phyloP scores from a whole-genome alignment of 2,329 filamentous ascomycete genomes.

The Lachnellula suecica region DNA sequence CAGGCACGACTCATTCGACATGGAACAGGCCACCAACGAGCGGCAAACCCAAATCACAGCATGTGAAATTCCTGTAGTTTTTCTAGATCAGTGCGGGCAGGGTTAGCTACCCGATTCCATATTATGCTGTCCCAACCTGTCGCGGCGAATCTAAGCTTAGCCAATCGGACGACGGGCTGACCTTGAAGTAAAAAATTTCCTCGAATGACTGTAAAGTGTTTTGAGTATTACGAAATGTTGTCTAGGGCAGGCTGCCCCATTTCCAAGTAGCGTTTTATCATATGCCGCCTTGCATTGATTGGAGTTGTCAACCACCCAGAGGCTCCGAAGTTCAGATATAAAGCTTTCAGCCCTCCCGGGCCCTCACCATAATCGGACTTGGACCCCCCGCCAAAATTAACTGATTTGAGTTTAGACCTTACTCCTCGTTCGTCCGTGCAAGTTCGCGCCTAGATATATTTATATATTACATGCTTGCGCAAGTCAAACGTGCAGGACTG shows the following conservation, averaged over 20 bases:
- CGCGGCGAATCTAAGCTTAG: not conserved
- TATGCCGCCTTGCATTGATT: not conserved
- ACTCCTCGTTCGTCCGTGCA: not conserved
- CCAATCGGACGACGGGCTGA: not conserved
- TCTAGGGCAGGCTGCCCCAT: not conserved
- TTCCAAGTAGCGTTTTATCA: not conserved
- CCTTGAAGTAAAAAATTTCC: not conserved
- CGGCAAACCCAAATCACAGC: no score
- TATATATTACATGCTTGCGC: no score
- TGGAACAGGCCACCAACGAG: not conserved
- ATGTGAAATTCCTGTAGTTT: not conserved
- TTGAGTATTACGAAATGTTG: not conserved
- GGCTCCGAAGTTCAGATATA: not conserved
- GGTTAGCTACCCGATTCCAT: no score
- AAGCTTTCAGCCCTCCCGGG: not conserved
- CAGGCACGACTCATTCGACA: no score
- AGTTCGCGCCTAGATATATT: not conserved
- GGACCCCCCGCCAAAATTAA: no score
- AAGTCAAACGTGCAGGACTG: not conserved
- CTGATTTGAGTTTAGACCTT: not conserved
- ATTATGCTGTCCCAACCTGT: no score
- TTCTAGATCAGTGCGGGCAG: not conserved
- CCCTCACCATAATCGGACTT: no score
- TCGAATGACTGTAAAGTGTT: not conserved
- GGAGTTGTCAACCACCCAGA: not conserved